These are phyloP conservation scores for Plasmodium billcollinsi DNA, from an alignment of 169 alveolate genomes.

Conservation along the genomic window DNA sequence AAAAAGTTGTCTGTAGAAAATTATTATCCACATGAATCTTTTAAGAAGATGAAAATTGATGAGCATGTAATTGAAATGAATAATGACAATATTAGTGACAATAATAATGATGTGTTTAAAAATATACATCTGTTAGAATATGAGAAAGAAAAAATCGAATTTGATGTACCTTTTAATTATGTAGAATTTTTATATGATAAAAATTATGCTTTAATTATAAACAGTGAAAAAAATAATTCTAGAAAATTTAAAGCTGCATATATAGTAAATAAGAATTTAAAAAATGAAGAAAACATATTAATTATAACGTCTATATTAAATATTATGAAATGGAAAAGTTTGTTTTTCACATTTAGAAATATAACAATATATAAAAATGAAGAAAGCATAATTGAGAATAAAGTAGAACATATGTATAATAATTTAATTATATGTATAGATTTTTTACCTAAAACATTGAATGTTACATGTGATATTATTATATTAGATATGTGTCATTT, in stretches of 20 bases:
- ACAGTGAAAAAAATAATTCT: slow-evolving; percentile 46
- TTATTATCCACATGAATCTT: background rate
- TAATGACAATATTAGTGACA: background rate
- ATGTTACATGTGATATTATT: slow-evolving; percentile 33
- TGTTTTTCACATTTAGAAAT: slow-evolving; percentile 4
- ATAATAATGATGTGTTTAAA: background rate
- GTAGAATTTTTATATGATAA: slow-evolving; percentile 22
- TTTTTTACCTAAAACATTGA: slow-evolving; percentile 59
- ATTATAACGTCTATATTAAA: slow-evolving; percentile 53
- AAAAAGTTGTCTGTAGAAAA: background rate
- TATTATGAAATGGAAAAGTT: slow-evolving; percentile 40
- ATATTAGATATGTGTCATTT: slow-evolving; percentile 63
- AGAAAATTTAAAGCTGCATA: slow-evolving; percentile 64
- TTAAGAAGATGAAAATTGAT: background rate
- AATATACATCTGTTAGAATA: background rate
- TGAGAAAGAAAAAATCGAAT: slow-evolving; percentile 15
- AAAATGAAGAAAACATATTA: slow-evolving; percentile 32
- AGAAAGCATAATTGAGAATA: slow-evolving; percentile 13
- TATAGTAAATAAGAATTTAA: slow-evolving; percentile 37
- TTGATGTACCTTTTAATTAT: slow-evolving; percentile 20
- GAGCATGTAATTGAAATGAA: background rate
- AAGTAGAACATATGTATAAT: background rate
- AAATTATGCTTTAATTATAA: slow-evolving; percentile 52
- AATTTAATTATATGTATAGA: slow-evolving; percentile 71
- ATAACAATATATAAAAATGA: slow-evolving; percentile 48